phyloP scores from a whole-genome alignment of 2,329 filamentous ascomycete species.

The Coniochaeta sp. region DNA sequence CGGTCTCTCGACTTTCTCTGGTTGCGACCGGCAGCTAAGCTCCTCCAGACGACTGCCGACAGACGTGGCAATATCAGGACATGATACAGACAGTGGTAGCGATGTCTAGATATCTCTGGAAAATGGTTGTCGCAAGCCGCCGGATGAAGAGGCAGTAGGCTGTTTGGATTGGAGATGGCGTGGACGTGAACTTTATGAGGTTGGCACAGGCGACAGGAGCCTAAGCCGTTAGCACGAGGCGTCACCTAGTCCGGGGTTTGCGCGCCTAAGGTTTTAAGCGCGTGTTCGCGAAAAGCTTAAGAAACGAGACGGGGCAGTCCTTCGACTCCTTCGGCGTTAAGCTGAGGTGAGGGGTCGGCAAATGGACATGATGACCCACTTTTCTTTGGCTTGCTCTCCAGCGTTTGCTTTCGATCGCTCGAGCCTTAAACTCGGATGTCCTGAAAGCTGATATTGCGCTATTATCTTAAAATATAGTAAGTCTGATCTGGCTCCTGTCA shows the following conservation, averaged over 20 bases:
- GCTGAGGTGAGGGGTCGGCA: neutral
- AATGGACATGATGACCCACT: neutral
- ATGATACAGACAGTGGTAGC: constrained; percentile 6
- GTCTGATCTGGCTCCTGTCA: neutral
- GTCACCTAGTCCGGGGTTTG: neutral
- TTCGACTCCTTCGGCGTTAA: neutral
- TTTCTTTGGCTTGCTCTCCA: neutral
- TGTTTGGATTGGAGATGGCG: neutral
- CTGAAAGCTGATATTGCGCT: too few relatives aligned
- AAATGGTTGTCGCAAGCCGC: neutral
- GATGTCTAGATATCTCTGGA: neutral
- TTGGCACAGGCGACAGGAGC: neutral
- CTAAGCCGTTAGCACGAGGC: neutral
- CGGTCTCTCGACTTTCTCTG: constrained; percentile 9
- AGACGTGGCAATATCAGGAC: constrained; percentile 9
- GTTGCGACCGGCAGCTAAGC: neutral
- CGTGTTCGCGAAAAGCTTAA: neutral
- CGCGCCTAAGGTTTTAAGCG: neutral
- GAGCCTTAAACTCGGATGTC: too few relatives aligned
- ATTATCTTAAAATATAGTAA: neutral
- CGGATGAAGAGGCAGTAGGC: neutral
- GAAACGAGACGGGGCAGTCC: too few relatives aligned
- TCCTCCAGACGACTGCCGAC: constrained; percentile 11
- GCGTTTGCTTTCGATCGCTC: too few relatives aligned
- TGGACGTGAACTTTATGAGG: neutral